These are phyloP conservation scores for Suhomyces sp. DNA, from an alignment of 805 yeast genomes.

Conservation along the genomic window DNA sequence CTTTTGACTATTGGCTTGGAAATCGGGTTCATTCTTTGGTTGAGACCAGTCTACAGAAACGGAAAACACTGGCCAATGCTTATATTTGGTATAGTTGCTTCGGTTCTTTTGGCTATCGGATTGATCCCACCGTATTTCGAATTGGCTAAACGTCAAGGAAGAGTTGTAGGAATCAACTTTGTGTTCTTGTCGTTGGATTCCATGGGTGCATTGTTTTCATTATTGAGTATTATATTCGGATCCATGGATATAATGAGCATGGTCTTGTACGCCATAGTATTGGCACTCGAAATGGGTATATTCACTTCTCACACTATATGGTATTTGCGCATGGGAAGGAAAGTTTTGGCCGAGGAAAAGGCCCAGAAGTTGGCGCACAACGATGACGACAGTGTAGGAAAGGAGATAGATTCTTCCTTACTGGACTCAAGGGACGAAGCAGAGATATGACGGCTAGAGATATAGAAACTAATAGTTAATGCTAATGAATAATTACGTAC, in stretches of 20 bases:
- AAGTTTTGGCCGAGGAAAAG: constrained; percentile 24
- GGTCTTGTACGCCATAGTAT: constrained; percentile 69
- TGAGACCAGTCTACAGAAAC: constrained; percentile 50
- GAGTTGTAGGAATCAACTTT: constrained; percentile 88
- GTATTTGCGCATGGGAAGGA: constrained; percentile 43
- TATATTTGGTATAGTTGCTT: constrained; percentile 77
- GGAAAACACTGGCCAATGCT: constrained; percentile 74
- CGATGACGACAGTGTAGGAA: neutral
- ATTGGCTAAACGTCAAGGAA: constrained; percentile 71
- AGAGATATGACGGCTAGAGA: neutral
- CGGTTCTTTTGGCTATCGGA: constrained; percentile 71
- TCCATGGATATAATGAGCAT: constrained; percentile 76
- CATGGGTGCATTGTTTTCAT: constrained; percentile 75
- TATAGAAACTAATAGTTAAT: neutral
- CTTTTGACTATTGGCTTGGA: constrained; percentile 56
- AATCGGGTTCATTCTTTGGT: constrained; percentile 67
- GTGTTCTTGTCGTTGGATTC: constrained; percentile 73
- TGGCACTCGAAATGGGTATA: constrained; percentile 75
- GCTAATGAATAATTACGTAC: too few relatives aligned
- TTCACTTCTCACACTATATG: constrained; percentile 68
- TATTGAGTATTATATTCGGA: constrained; percentile 55
- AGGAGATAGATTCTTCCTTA: neutral
- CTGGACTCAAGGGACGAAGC: neutral
- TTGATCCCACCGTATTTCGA: constrained; percentile 88
- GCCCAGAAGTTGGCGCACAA: constrained; percentile 9